Base-by-base conservation (phyloP, 768 basidiomycete species). In the Termitomyces sp. region DNA sequence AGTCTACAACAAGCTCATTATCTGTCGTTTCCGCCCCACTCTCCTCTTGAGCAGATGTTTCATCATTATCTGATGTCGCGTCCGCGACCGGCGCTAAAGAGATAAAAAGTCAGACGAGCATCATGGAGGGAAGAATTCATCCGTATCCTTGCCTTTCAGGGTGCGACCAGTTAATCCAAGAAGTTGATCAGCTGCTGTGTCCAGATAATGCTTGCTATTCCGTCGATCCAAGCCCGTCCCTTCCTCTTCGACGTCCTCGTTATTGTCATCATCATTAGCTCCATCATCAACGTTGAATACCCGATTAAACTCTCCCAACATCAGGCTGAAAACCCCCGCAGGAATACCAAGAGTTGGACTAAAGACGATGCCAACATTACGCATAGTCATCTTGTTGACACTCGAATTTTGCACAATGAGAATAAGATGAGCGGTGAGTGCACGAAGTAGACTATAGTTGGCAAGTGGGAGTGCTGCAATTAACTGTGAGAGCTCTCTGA, bases 311-410 rank as follows among this genome's bases (percentile, higher is more conserved):
- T 97, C 92, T 56, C 85, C 87, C 32, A 98, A 82, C 86, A 98
- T 92, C 61, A 97, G 74, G 67, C 92, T 94, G 72, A 98, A 95
- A 44, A 98, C 91, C 7, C 93, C 93, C 3, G 96, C 96, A n/a
- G 96, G 96, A 64, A 99, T 97, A 45, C 94, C 94, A 13, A 99
- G 78, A 0, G 97, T 98, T 2, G 97, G 97, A 62, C 94, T 95
- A 74, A 98, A 98, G 24, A 98, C 96, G 59, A 99, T 98, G 18
- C 96, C 95, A 28, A 99, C 93, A 69, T 99, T 99, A 47, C 96
- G 86, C 84, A 98, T 88, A 43, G 90, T 95, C 97, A 99, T 99
- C 78, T 95, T 98, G 84, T 97, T 97, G 58, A 89, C 74, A 44
- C 80, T 65, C 18, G 94, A 84, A 68, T 98, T 94, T 71, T 93